Conservation (phyloP, 495 filamentous ascomycete genomes). For the Aspergillus leporis region DNA sequence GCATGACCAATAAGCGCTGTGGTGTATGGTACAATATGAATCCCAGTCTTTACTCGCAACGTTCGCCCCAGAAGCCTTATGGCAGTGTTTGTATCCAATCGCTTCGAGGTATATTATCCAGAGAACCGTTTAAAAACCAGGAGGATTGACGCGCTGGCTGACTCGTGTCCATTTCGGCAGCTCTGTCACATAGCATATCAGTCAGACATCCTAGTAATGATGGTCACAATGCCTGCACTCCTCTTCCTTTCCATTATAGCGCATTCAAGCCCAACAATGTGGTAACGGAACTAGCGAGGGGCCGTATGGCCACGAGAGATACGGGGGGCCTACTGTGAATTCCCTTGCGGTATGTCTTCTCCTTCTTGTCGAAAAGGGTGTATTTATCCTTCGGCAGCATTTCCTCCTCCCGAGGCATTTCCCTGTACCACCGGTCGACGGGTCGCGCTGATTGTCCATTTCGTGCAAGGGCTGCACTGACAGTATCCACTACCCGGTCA, state of each 20-base stretch:
- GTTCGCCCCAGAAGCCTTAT: neutral
- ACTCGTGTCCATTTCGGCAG: slow-evolving; percentile 96
- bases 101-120: slow-evolving; percentile 10
- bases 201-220: neutral
- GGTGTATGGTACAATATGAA: slow-evolving; percentile 38
- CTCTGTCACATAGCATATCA: slow-evolving; percentile 50
- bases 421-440: slow-evolving; percentile 82
- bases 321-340: slow-evolving; percentile 78
- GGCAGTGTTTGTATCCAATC: slow-evolving; percentile 10
- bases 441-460: slow-evolving; percentile 67
- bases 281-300: neutral
- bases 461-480: slow-evolving; percentile 74
- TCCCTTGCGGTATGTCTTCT: slow-evolving; percentile 91
- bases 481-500: slow-evolving; percentile 74
- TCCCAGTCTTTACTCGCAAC: slow-evolving; percentile 10
- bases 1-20: slow-evolving; percentile 12
- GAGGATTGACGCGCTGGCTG: slow-evolving; percentile 88
- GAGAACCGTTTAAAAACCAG: slow-evolving; percentile 70
- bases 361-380: slow-evolving; percentile 95
- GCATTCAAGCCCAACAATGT: neutral
- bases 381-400: slow-evolving; percentile 98
- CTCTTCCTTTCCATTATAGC: neutral
- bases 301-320: neutral
- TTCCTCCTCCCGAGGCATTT: slow-evolving; percentile 95
- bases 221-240: neutral